Percentiles rank a stretch among this genome's conserved stretches.
Evolutionary conservation across 805 yeast genomes (phyloP).

Genomic region (Schwanniomyces occidentalis): DNA sequence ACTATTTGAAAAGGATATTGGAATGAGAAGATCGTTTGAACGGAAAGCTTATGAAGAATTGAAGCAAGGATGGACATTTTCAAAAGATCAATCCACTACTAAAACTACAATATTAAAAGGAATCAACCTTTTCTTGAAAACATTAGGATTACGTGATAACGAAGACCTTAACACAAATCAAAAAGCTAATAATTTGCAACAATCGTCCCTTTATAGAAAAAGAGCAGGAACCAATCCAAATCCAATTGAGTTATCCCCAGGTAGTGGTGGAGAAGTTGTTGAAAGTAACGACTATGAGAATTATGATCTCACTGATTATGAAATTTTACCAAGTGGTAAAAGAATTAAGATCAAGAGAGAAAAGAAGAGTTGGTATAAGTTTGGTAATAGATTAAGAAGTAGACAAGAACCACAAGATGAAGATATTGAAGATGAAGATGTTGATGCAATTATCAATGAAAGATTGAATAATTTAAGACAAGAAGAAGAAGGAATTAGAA

Average conservation of each 20-base stretch:
- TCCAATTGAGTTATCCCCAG: conserved; percentile 53
- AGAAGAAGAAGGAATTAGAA: conserved; percentile 5
- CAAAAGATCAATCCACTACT: conserved; percentile 40
- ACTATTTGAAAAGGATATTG: conserved; percentile 67
- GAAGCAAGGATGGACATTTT: conserved; percentile 76
- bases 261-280: conserved; percentile 34
- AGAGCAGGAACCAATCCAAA: conserved; percentile 49
- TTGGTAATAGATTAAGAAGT: conserved; percentile 43
- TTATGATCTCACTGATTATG: conserved; percentile 41
- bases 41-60: conserved; percentile 69
- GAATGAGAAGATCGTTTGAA: conserved; percentile 70
- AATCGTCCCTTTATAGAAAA: conserved; percentile 45
- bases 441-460: conserved; percentile 56
- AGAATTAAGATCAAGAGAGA: conserved; percentile 43
- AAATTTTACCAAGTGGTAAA: conserved; percentile 75
- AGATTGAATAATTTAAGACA: conserved; percentile 25
- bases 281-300: conserved; percentile 29
- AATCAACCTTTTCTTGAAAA: conserved; percentile 15
- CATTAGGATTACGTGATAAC: conserved; percentile 14
- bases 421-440: conserved; percentile 40
- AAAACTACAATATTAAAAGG: conserved; percentile 2
- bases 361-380: conserved; percentile 19
- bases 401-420: conserved; percentile 16
- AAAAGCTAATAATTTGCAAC: too few species aligned
- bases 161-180: too few species aligned